Percentiles rank a stretch among this genome's conserved stretches.
Evolutionary conservation across 2,329 filamentous ascomycete species (phyloP).

Genomic region (Talaromyces piceae): DNA sequence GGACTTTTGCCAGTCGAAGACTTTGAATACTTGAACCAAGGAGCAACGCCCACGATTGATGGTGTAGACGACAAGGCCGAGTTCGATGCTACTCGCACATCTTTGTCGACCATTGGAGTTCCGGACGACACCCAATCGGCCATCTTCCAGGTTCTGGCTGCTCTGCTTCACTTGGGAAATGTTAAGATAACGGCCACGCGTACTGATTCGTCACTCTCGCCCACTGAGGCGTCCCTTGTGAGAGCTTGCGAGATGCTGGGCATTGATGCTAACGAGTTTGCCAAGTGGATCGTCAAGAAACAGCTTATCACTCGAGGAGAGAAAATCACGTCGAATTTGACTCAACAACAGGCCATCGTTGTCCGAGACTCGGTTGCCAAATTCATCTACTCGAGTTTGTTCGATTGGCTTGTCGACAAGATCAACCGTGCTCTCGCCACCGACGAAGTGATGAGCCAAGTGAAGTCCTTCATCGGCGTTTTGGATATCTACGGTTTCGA

Average conservation of each 20-base stretch:
- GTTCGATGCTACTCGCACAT: slow-evolving; percentile 79
- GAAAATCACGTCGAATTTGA: slow-evolving; percentile 94
- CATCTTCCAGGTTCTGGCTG: slow-evolving; percentile 85
- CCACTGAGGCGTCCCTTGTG: slow-evolving; percentile 73
- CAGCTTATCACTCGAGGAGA: slow-evolving; percentile 93
- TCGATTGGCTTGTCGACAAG: slow-evolving; percentile 98
- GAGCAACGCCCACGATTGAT: slow-evolving; percentile 81
- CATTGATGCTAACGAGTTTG: slow-evolving; percentile 77
- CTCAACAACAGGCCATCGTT: slow-evolving; percentile 84
- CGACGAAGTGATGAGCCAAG: slow-evolving; percentile 73
- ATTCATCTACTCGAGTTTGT: slow-evolving; percentile 95
- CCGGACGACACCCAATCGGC: slow-evolving; percentile 63
- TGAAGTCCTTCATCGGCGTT: slow-evolving; percentile 90
- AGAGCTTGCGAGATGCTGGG: slow-evolving; percentile 79
- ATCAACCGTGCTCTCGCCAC: slow-evolving; percentile 89
- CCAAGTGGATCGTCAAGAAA: slow-evolving; percentile 99
- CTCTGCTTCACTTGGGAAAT: slow-evolving; percentile 88
- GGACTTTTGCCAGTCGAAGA: slow-evolving; percentile 75
- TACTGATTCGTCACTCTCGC: slow-evolving; percentile 74
- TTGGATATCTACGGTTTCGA: slow-evolving; percentile 99
- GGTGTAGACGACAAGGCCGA: slow-evolving; percentile 94
- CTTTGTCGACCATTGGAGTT: slow-evolving; percentile 82
- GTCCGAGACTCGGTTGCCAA: slow-evolving; percentile 97
- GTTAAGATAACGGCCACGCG: slow-evolving; percentile 89
- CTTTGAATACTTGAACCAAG: slow-evolving; percentile 95